Evolutionary conservation across 1,139 yeast genomes (phyloP).

Genomic region (Hemisphaericaspora xylanilytica): DNA sequence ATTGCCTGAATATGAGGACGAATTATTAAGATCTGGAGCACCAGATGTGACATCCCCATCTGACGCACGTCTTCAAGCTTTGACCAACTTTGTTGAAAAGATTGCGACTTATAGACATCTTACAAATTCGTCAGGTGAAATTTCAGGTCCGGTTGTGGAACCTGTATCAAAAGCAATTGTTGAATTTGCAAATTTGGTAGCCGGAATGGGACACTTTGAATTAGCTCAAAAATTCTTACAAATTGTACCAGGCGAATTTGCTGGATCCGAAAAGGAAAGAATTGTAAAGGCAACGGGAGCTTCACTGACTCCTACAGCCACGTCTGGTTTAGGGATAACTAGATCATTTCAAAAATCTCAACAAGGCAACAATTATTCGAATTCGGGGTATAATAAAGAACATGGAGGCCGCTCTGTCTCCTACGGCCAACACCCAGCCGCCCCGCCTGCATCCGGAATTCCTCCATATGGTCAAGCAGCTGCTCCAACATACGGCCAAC

Average conservation of each 20-base stretch:
- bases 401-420: neutral
- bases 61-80: constrained; percentile 81
- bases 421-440: constrained; percentile 1
- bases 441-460: constrained; percentile 5
- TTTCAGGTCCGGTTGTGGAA: constrained; percentile 48
- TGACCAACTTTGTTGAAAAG: constrained; percentile 81
- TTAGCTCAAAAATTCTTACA: constrained; percentile 71
- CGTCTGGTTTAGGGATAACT: constrained; percentile 5
- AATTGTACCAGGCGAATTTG: constrained; percentile 61
- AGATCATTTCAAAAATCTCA: neutral
- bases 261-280: constrained; percentile 69
- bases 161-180: constrained; percentile 57
- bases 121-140: constrained; percentile 37
- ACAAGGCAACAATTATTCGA: neutral
- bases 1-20: constrained; percentile 55
- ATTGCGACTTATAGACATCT: constrained; percentile 70
- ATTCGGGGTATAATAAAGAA: neutral
- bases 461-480: constrained; percentile 6
- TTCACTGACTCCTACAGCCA: constrained; percentile 8
- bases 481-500: constrained; percentile 10
- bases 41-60: constrained; percentile 56
- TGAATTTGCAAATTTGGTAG: constrained; percentile 79
- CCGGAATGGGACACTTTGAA: constrained; percentile 81
- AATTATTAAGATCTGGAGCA: constrained; percentile 41
- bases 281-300: constrained; percentile 55